Conservation (phyloP, 192 early-diverging fungal species). For the Mortierella antarctica region DNA sequence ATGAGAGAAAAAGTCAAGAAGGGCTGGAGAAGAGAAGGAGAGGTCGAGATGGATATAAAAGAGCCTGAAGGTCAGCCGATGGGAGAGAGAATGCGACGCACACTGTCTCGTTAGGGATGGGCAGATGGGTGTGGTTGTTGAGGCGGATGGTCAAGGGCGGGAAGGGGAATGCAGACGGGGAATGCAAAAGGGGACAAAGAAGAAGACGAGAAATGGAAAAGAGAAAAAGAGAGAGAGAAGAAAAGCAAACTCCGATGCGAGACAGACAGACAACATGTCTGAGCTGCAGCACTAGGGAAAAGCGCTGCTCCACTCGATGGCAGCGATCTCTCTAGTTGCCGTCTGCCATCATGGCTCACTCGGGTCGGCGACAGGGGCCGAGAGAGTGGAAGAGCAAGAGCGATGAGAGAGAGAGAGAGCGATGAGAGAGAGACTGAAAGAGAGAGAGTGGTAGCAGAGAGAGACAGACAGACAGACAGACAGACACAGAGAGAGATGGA, state of each 20-base stretch:
- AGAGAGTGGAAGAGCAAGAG: background rate
- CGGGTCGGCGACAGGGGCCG: too few relatives aligned
- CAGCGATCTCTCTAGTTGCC: too few relatives aligned
- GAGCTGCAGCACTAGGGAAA: background rate
- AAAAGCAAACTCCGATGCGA: background rate
- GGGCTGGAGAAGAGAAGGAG: background rate
- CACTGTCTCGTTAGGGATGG: too few relatives aligned
- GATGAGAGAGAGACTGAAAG: background rate
- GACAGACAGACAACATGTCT: background rate
- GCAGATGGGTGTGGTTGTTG: too few relatives aligned
- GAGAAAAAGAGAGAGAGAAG: background rate
- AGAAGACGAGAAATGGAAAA: background rate
- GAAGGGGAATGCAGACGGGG: too few relatives aligned
- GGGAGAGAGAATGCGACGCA: too few relatives aligned
- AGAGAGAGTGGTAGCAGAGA: background rate
- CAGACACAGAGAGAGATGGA: background rate
- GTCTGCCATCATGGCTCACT: too few relatives aligned
- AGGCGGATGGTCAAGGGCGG: too few relatives aligned
- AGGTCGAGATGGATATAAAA: background rate
- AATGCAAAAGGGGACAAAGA: background rate
- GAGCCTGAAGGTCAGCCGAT: too few relatives aligned
- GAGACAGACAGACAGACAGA: background rate
- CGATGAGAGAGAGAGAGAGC: background rate
- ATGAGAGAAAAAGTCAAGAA: background rate
- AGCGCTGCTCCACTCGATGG: too few relatives aligned